Evolutionary conservation across 805 yeast genomes (phyloP).

Genomic region (Lipomyces spencermartinsiae): DNA sequence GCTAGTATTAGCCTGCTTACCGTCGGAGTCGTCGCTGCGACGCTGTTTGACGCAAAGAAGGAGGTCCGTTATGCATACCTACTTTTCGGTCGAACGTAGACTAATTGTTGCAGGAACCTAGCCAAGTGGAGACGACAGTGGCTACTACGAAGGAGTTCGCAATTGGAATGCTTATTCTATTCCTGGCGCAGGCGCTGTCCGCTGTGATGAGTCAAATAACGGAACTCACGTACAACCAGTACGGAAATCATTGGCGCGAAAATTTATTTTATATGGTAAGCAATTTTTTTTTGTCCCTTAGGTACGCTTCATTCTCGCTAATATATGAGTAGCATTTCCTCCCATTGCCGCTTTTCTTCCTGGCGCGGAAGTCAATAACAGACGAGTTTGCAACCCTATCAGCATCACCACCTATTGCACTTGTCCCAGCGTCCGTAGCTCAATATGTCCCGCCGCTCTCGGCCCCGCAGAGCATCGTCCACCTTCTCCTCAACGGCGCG

Average conservation of each 20-base stretch:
- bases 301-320: slow-evolving; percentile 47
- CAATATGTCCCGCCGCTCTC: slow-evolving; percentile 31
- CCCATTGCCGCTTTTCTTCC: slow-evolving; percentile 33
- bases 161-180: slow-evolving; percentile 52
- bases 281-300: slow-evolving; percentile 39
- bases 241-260: slow-evolving; percentile 71
- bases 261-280: slow-evolving; percentile 59
- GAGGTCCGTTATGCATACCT: slow-evolving; percentile 2
- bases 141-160: slow-evolving; percentile 42
- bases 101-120: slow-evolving; percentile 35
- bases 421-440: slow-evolving; percentile 8
- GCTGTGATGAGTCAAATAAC: slow-evolving; percentile 65
- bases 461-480: slow-evolving; percentile 36
- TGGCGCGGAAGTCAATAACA: slow-evolving; percentile 45
- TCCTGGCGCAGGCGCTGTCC: slow-evolving; percentile 57
- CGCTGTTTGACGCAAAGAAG: slow-evolving; percentile 40
- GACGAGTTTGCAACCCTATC: slow-evolving; percentile 45
- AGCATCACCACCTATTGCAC: slow-evolving; percentile 30
- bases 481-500: slow-evolving; percentile 53
- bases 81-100: neutral
- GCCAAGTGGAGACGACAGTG: neutral
- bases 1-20: slow-evolving; percentile 59
- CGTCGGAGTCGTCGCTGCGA: slow-evolving; percentile 59
- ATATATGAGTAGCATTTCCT: slow-evolving; percentile 29
- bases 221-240: slow-evolving; percentile 56